Base-by-base conservation (phyloP, 129 eudicot species). In the Smallanthus sonchifolius region DNA sequence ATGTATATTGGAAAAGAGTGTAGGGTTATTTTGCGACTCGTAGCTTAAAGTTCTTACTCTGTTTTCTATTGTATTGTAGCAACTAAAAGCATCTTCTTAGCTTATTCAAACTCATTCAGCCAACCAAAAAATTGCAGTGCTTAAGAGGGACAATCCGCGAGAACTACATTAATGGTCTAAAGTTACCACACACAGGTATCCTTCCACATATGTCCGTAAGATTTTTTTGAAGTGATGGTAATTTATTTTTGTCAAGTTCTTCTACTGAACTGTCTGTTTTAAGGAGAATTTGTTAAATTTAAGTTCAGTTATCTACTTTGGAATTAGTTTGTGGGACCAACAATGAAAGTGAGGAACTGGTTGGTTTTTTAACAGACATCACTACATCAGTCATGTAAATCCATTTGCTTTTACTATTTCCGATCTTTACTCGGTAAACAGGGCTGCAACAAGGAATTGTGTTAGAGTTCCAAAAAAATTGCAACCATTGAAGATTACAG, bases 111-210 rank as follows among this genome's bases (percentile, higher is more conserved):
- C 30, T 38, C 28, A 30, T 75, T 65, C 38, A 44, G 55, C 15
- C 70, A 57, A 68, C 80, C 20, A 34, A 36, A 49, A 34, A 7
- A 3, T n/a, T 35, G 70, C 52, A 55, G 20, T 39, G 37, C 47
- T 56, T 42, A 14, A 57, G 49, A 67, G n/a, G 56, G 5, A 65
- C 10, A 24, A 68, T 59, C 17, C 4, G 40, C 51, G 32, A 54
- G 69, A 36, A 39, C 48, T 59, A 42, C 62, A 56, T 56, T 59
- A 57, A 60, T 44, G 74, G 35, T 15, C 51, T 59, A 19, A 77
- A 77, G 70, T 34, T 69, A 24, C 52, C 48, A 69, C 61, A 16
- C 65, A 38, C 30, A 77, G 69, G 81, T 68, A 77, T 6, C 48
- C 34, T 68, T 40, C n/a, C 24, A 43, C 11, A 68, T 57, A 57